Evolutionary conservation across 192 early-diverging fungal genomes (phyloP).

Genomic region (Phlyctochytrium arcticum): DNA sequence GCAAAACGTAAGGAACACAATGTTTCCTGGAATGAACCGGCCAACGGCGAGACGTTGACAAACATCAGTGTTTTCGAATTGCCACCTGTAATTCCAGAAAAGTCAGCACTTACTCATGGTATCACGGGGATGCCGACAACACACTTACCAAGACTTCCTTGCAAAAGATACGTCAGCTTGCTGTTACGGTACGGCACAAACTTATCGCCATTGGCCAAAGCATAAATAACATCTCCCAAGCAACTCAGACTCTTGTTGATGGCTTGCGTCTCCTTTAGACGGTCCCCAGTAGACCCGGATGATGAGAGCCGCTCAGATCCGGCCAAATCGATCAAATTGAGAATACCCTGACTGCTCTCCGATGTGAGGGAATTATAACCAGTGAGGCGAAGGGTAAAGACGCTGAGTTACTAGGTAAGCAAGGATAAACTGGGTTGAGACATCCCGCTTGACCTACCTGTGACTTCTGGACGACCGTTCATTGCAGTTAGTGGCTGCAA

Average conservation of each 20-base stretch:
- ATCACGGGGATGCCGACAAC: too few species aligned
- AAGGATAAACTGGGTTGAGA: slow-evolving; percentile 1
- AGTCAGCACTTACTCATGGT: too few species aligned
- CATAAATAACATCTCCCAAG: slow-evolving; percentile 87
- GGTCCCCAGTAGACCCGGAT: slow-evolving; percentile 81
- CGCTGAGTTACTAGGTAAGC: slow-evolving; percentile 44
- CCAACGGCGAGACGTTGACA: slow-evolving; percentile 89
- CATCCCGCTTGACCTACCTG: slow-evolving; percentile 37
- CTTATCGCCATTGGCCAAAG: slow-evolving; percentile 64
- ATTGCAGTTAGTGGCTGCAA: slow-evolving; percentile 89
- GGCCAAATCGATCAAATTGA: slow-evolving; percentile 94
- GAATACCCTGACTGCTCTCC: slow-evolving; percentile 67
- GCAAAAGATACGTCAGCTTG: slow-evolving; percentile 61
- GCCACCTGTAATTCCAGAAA: slow-evolving; percentile 71
- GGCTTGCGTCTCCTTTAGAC: slow-evolving; percentile 88
- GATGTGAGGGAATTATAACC: slow-evolving; percentile 72
- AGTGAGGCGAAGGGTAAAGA: slow-evolving; percentile 79
- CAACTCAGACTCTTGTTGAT: slow-evolving; percentile 93
- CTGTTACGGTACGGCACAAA: slow-evolving; percentile 96
- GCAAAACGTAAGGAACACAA: slow-evolving; percentile 92
- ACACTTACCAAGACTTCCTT: slow-evolving; percentile 40
- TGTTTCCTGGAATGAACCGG: slow-evolving; percentile 76
- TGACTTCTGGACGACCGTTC: slow-evolving; percentile 91
- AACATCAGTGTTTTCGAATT: slow-evolving; percentile 99
- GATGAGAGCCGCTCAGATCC: slow-evolving; percentile 84